Base-by-base conservation (phyloP, 2,329 filamentous ascomycete species). In the Leptographium wingfieldii region DNA sequence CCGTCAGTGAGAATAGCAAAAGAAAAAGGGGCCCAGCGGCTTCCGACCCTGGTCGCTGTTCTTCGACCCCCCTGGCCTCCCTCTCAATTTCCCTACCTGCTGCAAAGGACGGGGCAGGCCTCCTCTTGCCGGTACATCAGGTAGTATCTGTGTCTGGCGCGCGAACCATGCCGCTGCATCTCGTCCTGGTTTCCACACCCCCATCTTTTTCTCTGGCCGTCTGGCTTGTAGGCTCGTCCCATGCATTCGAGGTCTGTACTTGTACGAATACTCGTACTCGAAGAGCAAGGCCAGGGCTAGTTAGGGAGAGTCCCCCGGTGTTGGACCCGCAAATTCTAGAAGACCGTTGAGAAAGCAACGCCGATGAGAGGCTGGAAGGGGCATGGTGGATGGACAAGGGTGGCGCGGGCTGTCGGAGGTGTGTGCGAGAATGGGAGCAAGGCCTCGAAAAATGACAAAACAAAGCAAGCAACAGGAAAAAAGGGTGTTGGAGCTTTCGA, bases 291-390 rank as follows among this genome's bases (percentile, higher is more conserved):
- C 51, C 49, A 59, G 51, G 49, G 35, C 14, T 25, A 25, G 16
- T 27, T 40, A 40, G 68, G 71, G 69, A 73, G 71, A 76, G 76
- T 73, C 71, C 73, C 77, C 74, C 74, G 74, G 76, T 65, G 66
- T 65, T 66, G 66, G 75, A 67, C 72, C 75, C 75, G 72, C 73
- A 73, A 70, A 72, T 73, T 74, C 70, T 73, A 73, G 70, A 75
- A 73, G 70, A 71, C 73, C 73, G 74, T 77, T 76, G 73, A 74
- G 69, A 68, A 73, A 72, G 73, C 68, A 67, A 70, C 70, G 69
- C 70, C 69, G 72, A 68, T 65, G 63, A 68, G 64, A 68, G 66
- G 64, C 66, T 64, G 61, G 60, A 69, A 74, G 68, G 59, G 72
- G 73, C 70, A 74, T 73, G 70, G 73, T 69, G 70, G 69, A 68